Evolutionary conservation across 768 basidiomycete species (phyloP).

Genomic region (Plicaturopsis crispa): DNA sequence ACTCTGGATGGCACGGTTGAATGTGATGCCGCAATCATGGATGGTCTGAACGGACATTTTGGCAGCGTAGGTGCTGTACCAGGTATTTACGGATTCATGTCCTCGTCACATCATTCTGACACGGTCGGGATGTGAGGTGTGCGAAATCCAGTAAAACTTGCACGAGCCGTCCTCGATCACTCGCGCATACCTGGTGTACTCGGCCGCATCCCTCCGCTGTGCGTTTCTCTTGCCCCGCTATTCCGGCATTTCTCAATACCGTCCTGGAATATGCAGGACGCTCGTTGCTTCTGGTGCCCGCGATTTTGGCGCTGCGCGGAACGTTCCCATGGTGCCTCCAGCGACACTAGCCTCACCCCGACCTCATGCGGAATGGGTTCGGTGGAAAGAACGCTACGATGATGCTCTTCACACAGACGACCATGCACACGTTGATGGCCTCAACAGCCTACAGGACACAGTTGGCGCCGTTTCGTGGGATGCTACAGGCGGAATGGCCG

Average conservation of each 20-base stretch:
- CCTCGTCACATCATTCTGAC: too few species aligned
- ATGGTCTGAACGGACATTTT: slow-evolving; percentile 34
- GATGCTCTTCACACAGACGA: slow-evolving; percentile 3
- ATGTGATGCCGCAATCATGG: slow-evolving; percentile 77
- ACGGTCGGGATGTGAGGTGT: too few species aligned
- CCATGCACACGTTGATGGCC: slow-evolving; percentile 4
- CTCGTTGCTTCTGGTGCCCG: slow-evolving; percentile 57
- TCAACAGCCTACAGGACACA: slow-evolving; percentile 53
- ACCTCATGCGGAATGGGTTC: slow-evolving; percentile 47
- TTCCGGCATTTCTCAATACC: slow-evolving; percentile 1
- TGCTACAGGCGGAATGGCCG: slow-evolving; percentile 36
- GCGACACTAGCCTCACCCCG: slow-evolving; percentile 41
- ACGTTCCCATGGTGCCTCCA: slow-evolving; percentile 27
- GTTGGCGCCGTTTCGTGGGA: slow-evolving; percentile 71
- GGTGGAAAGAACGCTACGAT: slow-evolving; percentile 47
- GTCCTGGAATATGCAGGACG: slow-evolving; percentile 29
- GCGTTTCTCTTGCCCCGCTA: slow-evolving; percentile 14
- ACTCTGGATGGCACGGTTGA: slow-evolving; percentile 70
- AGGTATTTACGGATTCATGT: slow-evolving; percentile 43
- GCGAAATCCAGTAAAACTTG: slow-evolving; percentile 61
- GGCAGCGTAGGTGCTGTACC: slow-evolving; percentile 71
- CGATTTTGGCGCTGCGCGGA: slow-evolving; percentile 36
- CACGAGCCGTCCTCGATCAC: slow-evolving; percentile 48
- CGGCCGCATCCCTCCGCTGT: slow-evolving; percentile 69
- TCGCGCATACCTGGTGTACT: slow-evolving; percentile 37